phyloP scores from a whole-genome alignment of 2,329 filamentous ascomycete species.

The Claviceps fusiformis region DNA sequence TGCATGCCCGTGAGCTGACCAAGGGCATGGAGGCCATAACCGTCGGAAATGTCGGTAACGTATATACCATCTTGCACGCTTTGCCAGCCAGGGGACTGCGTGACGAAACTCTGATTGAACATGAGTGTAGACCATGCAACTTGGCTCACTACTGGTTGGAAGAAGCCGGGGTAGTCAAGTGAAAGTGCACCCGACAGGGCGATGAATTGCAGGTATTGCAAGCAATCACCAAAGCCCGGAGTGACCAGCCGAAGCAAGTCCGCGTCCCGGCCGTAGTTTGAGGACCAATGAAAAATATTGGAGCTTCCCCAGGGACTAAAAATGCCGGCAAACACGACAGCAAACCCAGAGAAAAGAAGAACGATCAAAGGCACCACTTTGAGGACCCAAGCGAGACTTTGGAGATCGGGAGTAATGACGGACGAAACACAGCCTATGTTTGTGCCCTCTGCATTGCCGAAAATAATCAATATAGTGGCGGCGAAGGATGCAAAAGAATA shows the following conservation, averaged over 20 bases:
- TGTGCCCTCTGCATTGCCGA: constrained; percentile 51
- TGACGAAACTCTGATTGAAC: constrained; percentile 85
- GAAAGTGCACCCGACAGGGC: constrained; percentile 77
- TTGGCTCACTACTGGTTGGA: constrained; percentile 80
- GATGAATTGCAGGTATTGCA: constrained; percentile 93
- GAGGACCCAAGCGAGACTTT: constrained; percentile 53
- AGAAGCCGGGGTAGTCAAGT: constrained; percentile 84
- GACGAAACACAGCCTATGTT: constrained; percentile 68
- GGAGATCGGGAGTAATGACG: constrained; percentile 74
- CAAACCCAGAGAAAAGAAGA: constrained; percentile 64
- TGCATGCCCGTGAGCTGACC: constrained; percentile 75
- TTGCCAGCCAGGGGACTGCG: constrained; percentile 48
- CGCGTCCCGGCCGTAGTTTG: constrained; percentile 89
- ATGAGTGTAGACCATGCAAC: constrained; percentile 79
- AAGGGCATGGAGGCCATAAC: constrained; percentile 69
- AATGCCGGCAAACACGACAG: constrained; percentile 72
- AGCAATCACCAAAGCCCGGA: constrained; percentile 88
- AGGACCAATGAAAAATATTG: constrained; percentile 91
- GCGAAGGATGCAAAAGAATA: constrained; percentile 79
- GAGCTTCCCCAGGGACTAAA: constrained; percentile 89
- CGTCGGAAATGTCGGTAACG: constrained; percentile 60
- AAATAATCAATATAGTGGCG: constrained; percentile 58
- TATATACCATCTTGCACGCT: constrained; percentile 80
- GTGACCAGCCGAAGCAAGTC: constrained; percentile 87
- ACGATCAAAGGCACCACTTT: constrained; percentile 67